Base-by-base conservation (phyloP, 1,139 yeast species). In the Blastobotrys niveus region DNA sequence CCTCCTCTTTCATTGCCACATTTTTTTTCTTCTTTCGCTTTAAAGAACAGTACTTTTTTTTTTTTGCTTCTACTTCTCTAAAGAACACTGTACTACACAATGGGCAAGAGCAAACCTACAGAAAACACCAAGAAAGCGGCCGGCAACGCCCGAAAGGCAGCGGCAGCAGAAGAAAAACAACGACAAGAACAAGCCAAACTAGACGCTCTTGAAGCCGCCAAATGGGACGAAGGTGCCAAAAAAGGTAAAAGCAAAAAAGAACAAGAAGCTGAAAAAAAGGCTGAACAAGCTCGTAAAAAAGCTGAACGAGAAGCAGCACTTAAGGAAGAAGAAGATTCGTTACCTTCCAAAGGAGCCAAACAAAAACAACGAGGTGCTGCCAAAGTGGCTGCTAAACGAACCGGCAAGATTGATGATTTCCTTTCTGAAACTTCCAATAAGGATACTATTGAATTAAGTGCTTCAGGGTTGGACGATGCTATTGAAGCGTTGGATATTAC, bases 381-480 rank as follows among this genome's bases (percentile, higher is more conserved):
- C 40, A 82, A 80, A 65, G 72, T 78, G 42, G 83, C 86, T 5
- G 75, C 77, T 38, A 76, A 71, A 59, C 73, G 77, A 61, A 67
- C 82, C 14, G 82, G 81, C 36, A 79, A 79, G 65, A 75, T 79
- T 54, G 85, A 80, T 57, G 83, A 72, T 65, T 56, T 54, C 42
- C 19, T 57, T 25, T 32, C 46, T 26, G 46, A 38, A 10, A n/a
- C n/a, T n/a, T 43, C 40, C n/a, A 43, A 47, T 12, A 49, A 47
- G 26, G 49, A 50, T 43, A 53, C 47, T 5, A 68, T 76, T 2
- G 75, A 77, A 42, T 74, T 84, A 58, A 72, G 73, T 58, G 95
- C 94, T 9, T 70, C 77, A 51, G 91, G 91, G 59, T 71, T 85
- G 42, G 95, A 85, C 52, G 76, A 76, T 57, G 93, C 93, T 1